A percentile compares a stretch with the other conserved stretches of the same genome.
Conservation (phyloP, 2,329 filamentous ascomycete species). For the Tolypocladium sp. region DNA sequence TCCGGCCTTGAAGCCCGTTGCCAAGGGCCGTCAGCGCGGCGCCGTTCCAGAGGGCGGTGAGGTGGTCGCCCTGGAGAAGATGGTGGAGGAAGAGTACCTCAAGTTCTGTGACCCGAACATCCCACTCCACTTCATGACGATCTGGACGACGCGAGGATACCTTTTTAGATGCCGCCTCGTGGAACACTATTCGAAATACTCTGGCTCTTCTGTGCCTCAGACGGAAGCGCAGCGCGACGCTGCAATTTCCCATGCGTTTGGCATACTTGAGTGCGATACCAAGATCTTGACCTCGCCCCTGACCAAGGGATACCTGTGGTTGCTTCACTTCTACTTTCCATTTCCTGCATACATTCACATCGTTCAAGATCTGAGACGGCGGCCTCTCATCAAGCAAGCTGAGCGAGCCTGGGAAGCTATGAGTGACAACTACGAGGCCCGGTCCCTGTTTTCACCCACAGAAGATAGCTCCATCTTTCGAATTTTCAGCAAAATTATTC, state of each 20-base stretch:
- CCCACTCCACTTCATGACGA: constrained; percentile 30
- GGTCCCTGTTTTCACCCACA: not conserved
- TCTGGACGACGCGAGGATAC: constrained; percentile 26
- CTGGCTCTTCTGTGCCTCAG: constrained; percentile 6
- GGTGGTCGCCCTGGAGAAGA: constrained; percentile 25
- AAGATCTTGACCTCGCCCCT: constrained; percentile 19
- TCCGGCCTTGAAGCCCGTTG: constrained; percentile 18
- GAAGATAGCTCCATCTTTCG: not conserved
- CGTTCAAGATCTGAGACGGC: constrained; percentile 20
- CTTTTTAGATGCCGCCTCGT: constrained; percentile 41
- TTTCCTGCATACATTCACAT: constrained; percentile 31
- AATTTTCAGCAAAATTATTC: not conserved
- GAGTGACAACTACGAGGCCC: constrained; percentile 18
- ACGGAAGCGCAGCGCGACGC: constrained; percentile 18
- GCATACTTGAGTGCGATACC: constrained; percentile 27
- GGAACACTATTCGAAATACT: constrained; percentile 29
- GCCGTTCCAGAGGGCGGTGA: constrained; percentile 11
- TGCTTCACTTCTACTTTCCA: constrained; percentile 25
- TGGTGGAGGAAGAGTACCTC: constrained; percentile 38
- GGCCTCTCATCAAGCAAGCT: constrained; percentile 11
- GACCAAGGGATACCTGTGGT: constrained; percentile 26
- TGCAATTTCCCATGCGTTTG: constrained; percentile 19
- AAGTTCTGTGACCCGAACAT: constrained; percentile 25
- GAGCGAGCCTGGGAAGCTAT: constrained; percentile 22
- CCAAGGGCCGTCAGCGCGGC: not conserved